phyloP scores from a whole-genome alignment of 1,284 basidiomycete species.

The Pseudozyma flocculosa region DNA sequence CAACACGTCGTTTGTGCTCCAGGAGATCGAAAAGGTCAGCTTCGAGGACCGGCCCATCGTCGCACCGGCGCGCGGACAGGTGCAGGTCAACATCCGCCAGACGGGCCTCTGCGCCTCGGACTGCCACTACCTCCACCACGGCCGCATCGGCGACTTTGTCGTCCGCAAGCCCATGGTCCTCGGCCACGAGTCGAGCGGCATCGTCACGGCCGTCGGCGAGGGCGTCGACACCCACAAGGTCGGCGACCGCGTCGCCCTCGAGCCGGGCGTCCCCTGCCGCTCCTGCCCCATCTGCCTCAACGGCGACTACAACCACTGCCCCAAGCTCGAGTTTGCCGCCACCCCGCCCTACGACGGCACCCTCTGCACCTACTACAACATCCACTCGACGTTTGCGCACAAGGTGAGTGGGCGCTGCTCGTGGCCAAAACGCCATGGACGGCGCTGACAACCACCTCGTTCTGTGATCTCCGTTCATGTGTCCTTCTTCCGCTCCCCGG shows the following conservation, averaged over 20 bases:
- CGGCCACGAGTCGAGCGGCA: constrained; percentile 67
- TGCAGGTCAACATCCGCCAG: constrained; percentile 87
- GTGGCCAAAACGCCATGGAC: no score
- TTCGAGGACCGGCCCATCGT: constrained; percentile 77
- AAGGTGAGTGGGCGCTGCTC: constrained; percentile 2
- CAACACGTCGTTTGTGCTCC: constrained; percentile 78
- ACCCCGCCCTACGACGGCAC: constrained; percentile 89
- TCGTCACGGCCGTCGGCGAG: constrained; percentile 66
- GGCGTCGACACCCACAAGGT: constrained; percentile 72
- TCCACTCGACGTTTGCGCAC: constrained; percentile 56
- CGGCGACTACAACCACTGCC: constrained; percentile 60
- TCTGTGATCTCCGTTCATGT: no score
- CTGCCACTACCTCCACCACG: constrained; percentile 59
- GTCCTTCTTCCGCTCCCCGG: no score
- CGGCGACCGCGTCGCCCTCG: constrained; percentile 84
- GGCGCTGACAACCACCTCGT: no score
- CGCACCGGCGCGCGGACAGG: constrained; percentile 67
- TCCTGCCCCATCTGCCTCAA: constrained; percentile 64
- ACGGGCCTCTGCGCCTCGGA: constrained; percentile 75
- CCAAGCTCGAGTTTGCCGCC: constrained; percentile 78
- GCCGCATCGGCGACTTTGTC: constrained; percentile 66
- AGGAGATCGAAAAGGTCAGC: constrained; percentile 69
- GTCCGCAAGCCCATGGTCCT: constrained; percentile 77
- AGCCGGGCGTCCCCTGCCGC: constrained; percentile 75
- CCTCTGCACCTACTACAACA: constrained; percentile 67